These are phyloP conservation scores for Gillenia trifoliata DNA, from an alignment of 306 rosid genomes.

Conservation along the genomic window DNA sequence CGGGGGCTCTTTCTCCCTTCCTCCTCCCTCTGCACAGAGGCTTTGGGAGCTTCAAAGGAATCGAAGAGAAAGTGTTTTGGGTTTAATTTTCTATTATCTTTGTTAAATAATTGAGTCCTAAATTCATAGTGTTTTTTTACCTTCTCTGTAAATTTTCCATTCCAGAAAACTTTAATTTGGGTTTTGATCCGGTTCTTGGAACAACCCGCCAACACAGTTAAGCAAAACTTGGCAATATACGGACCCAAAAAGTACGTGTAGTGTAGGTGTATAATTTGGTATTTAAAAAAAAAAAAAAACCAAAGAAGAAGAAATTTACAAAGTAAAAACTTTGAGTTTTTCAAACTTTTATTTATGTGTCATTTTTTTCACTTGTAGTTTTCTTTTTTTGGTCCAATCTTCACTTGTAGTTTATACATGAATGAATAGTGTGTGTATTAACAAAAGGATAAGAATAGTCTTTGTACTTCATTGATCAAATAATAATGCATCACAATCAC, in stretches of 20 bases:
- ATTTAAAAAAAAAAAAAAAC: too few relatives aligned
- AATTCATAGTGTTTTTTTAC: background rate
- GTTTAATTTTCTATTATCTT: background rate
- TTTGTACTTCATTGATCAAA: too few relatives aligned
- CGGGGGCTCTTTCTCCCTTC: conserved; percentile 8
- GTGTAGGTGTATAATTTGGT: too few relatives aligned
- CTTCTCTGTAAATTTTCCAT: background rate
- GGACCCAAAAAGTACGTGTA: background rate
- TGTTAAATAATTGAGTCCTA: background rate
- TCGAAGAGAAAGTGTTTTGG: conserved; percentile 18
- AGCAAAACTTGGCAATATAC: background rate
- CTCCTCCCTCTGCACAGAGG: conserved; percentile 24
- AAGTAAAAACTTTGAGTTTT: too few relatives aligned
- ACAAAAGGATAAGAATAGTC: too few relatives aligned
- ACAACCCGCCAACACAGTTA: background rate
- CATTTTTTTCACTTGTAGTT: too few relatives aligned
- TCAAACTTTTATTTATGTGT: too few relatives aligned
- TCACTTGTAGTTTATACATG: too few relatives aligned
- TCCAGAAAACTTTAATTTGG: background rate
- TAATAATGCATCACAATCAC: too few relatives aligned
- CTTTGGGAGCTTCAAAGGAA: conserved; percentile 30
- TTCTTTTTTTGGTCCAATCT: too few relatives aligned
- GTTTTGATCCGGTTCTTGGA: background rate
- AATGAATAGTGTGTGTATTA: too few relatives aligned
- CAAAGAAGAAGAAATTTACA: too few relatives aligned